Evolutionary conservation across 2,329 filamentous ascomycete genomes (phyloP).

Genomic region (Aspergillus ibericus): DNA sequence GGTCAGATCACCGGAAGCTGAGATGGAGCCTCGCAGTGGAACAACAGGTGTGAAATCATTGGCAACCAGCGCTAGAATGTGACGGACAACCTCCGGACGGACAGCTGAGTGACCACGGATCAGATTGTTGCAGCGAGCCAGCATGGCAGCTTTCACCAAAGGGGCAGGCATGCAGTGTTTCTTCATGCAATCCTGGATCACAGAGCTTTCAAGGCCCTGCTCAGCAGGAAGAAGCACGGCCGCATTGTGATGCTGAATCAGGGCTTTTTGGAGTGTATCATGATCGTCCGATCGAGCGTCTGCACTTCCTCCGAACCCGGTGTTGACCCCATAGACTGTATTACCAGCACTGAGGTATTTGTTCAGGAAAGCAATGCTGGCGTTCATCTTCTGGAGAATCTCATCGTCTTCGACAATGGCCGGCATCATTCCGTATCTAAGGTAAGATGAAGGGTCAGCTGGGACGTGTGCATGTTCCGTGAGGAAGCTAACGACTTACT

Average conservation of each 20-base stretch:
- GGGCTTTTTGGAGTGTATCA: slow-evolving; percentile 50
- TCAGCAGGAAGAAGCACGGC: slow-evolving; percentile 44
- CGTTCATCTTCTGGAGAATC: slow-evolving; percentile 6
- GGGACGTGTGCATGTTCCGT: not conserved
- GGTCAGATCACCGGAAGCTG: slow-evolving; percentile 40
- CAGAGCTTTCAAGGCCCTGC: slow-evolving; percentile 11
- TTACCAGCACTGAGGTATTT: slow-evolving; percentile 12
- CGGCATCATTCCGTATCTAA: not conserved
- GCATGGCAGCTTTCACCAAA: slow-evolving; percentile 56
- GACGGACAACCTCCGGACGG: slow-evolving; percentile 18
- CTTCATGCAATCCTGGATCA: slow-evolving; percentile 4
- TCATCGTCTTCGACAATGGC: not conserved
- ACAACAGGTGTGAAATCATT: slow-evolving; percentile 32
- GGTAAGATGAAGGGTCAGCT: not conserved
- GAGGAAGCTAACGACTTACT: not conserved
- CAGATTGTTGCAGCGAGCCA: slow-evolving; percentile 56
- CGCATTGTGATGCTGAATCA: slow-evolving; percentile 44
- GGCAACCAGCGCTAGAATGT: slow-evolving; percentile 18
- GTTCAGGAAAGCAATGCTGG: slow-evolving; percentile 15
- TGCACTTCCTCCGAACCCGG: slow-evolving; percentile 67
- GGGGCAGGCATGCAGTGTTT: slow-evolving; percentile 48
- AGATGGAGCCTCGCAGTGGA: slow-evolving; percentile 37
- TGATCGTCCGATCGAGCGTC: slow-evolving; percentile 55
- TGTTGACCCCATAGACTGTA: slow-evolving; percentile 56
- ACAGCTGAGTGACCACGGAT: slow-evolving; percentile 58